Base-by-base conservation (phyloP, 2,329 filamentous ascomycete species). In the Neoscytalidium dimidiatum region DNA sequence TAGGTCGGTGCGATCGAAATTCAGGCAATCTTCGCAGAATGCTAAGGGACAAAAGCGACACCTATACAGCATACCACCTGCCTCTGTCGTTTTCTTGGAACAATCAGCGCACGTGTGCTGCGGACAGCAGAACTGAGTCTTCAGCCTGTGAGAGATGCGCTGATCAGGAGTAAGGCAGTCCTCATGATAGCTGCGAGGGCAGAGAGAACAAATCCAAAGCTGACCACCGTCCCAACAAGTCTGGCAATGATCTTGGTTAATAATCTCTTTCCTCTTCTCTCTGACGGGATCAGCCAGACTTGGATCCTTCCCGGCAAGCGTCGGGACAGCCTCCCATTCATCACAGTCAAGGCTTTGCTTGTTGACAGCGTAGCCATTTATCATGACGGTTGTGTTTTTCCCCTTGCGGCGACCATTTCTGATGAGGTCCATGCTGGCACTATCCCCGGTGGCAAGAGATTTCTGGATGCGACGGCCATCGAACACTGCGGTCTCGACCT, bases 21-120 rank as follows among this genome's bases (percentile, higher is more conserved):
- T 80, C 0, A 88, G 71, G 69, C 86, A 88, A 49, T 87, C 83
- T 64, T 88, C 86, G 69, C 86, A 89, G 68, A 80, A 87, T 0
- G 82, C 85, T 2, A 75, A 74, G 29, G 83, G 80, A 67, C 86
- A 89, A 78, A 80, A 85, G 8, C 83, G 78, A 69, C 86, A 58
- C 17, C 53, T 43, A 71, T 81, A 83, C 28, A 84, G 77, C 64
- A 84, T 73, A 13, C 81, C 82, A 1, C 82, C 82, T 2, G 80
- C 81, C 35, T 83, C 79, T 0, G 72, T 72, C 0, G 84, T 85
- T 64, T 82, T 83, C 69, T 84, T 84, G 1, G 75, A 74, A 66
- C 86, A 88, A 44, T 84, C 80, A 2, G 69, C 72, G 67, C 86
- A 88, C 48, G 80, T 73, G 68, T 89, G 86, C 49, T 87, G 84